Evolutionary conservation across 2,329 filamentous ascomycete genomes (phyloP), one percentile per base, ranked within the genome.

Genomic region (Tolypocladium tropicale): DNA sequence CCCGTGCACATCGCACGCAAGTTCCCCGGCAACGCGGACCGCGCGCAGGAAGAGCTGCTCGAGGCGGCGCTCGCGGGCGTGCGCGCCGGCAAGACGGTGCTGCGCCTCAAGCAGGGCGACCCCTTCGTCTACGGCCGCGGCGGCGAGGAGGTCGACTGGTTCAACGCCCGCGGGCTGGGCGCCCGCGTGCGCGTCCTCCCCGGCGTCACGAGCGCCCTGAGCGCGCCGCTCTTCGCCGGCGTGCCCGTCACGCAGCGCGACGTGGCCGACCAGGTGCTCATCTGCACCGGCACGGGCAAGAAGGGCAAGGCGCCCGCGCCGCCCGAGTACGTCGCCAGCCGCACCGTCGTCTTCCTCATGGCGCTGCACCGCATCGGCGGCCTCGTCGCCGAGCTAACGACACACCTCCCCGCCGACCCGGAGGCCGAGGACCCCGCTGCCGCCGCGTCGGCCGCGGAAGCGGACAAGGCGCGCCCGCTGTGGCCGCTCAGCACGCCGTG

Each of bases 121-220:
- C 94, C 94, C 0, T 99, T 95, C 72, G 83, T 99, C 41, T 99
- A 97, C 71, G 94, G 94, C 41, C 85, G 94, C 41, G 94, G 94
- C 56, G 94, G 90, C 36, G 94, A 99, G 70, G 94, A 99, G 70
- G 89, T 90, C 41, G 82, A 84, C 33, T 96, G 89, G 68, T 96
- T 99, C 78, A 77, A 84, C 2, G 74, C 75, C 3, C 79, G 87
- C 52, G 90, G 91, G 2, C 85, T 86, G 57, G 79, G 78, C 6
- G 82, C 85, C 12, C 74, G 70, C 11, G 77, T 85, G 1, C 66
- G 81, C 0, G 92, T 99, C 0, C 76, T 99, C 2, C 94, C 94
- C 0, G 94, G 94, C 1, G 88, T 99, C 48, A 97, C 94, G 0
- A 92, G 87, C 64, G 90, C 93, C 1, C 76, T 99, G 39, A 88